Conservation (phyloP, 2,329 filamentous ascomycete genomes). For the Blastomyces parvus region DNA sequence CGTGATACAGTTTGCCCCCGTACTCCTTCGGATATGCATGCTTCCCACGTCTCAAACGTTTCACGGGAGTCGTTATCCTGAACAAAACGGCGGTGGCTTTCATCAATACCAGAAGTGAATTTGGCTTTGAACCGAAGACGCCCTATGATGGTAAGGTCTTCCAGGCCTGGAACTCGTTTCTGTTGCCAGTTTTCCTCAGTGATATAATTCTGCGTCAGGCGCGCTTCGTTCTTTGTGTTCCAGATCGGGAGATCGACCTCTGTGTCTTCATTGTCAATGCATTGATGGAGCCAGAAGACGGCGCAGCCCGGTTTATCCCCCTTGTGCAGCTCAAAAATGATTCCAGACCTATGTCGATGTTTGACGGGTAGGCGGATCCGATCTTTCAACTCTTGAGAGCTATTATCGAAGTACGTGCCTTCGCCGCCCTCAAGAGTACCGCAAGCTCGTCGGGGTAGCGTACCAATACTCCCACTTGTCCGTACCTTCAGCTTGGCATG, state of each 20-base stretch:
- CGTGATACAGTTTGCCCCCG: conserved; percentile 59
- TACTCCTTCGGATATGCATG: conserved; percentile 79
- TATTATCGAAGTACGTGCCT: conserved; percentile 51
- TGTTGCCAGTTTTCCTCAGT: conserved; percentile 63
- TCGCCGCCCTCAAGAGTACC: conserved; percentile 48
- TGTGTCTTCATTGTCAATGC: conserved; percentile 68
- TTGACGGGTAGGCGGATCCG: conserved; percentile 74
- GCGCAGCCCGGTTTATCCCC: conserved; percentile 70
- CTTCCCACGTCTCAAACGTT: conserved; percentile 91
- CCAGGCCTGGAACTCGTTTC: conserved; percentile 57
- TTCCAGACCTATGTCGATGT: conserved; percentile 77
- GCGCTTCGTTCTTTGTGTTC: conserved; percentile 63
- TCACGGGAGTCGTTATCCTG: conserved; percentile 81
- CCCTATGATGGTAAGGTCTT: conserved; percentile 68
- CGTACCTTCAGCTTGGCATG: conserved; percentile 62
- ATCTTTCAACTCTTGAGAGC: conserved; percentile 41
- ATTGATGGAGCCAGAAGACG: conserved; percentile 73
- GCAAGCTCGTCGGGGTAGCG: conserved; percentile 56
- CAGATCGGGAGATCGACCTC: conserved; percentile 85
- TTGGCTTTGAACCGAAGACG: conserved; percentile 68
- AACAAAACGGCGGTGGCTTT: conserved; percentile 73
- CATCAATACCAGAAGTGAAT: conserved; percentile 86
- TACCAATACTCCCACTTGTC: conserved; percentile 74
- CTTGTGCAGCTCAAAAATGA: conserved; percentile 75
- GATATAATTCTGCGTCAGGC: conserved; percentile 86